phyloP scores from a whole-genome alignment of 805 yeast species.

The Candida germanica region DNA sequence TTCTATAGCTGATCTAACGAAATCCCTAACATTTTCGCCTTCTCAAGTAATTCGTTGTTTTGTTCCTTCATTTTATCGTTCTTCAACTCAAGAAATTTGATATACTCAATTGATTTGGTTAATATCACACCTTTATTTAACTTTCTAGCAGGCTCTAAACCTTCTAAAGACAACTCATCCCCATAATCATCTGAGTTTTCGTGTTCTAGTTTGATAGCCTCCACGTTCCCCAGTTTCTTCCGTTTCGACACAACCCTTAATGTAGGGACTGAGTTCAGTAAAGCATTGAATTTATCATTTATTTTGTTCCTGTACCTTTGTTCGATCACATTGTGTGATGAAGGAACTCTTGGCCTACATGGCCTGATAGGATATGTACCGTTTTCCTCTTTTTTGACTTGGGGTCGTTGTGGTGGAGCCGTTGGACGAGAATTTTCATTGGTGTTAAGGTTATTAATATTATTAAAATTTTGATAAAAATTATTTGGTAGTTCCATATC shows the following conservation, averaged over 20 bases:
- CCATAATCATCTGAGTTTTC: conserved; percentile 6
- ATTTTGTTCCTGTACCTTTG: conserved; percentile 43
- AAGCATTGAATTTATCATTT: conserved; percentile 38
- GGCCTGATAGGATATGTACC: not conserved
- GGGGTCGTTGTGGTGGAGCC: not conserved
- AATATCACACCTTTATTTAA: conserved; percentile 76
- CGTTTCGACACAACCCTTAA: conserved; percentile 29
- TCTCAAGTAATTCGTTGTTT: conserved; percentile 43
- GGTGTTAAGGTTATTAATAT: not conserved
- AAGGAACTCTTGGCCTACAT: conserved; percentile 21
- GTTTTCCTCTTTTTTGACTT: not conserved
- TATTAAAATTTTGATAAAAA: conserved; percentile 1
- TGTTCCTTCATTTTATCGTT: conserved; percentile 52
- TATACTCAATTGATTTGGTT: conserved; percentile 78
- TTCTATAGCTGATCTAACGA: conserved; percentile 4
- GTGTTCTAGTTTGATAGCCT: conserved; percentile 13
- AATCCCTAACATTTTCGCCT: conserved; percentile 35
- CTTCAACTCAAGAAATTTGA: conserved; percentile 63
- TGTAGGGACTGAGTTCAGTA: conserved; percentile 39
- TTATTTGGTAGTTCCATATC: conserved; percentile 3
- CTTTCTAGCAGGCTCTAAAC: conserved; percentile 70
- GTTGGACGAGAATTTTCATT: not conserved
- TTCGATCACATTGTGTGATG: conserved; percentile 42
- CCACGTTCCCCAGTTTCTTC: conserved; percentile 14
- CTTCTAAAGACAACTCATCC: conserved; percentile 51